Base-by-base conservation (phyloP, 2,329 filamentous ascomycete species). In the Sclerotinia spermophila region DNA sequence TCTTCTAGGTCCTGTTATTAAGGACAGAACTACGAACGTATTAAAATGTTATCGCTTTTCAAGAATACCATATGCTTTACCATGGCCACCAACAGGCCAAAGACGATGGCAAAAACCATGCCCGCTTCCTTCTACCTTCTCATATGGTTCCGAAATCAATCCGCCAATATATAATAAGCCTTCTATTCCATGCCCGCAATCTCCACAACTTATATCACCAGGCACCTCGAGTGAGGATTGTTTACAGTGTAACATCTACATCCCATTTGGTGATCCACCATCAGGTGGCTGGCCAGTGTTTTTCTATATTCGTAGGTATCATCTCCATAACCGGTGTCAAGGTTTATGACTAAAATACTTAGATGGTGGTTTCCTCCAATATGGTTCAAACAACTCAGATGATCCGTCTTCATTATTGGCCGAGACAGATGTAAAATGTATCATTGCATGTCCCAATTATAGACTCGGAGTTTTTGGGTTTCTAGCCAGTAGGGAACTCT, bases 381-480 rank as follows among this genome's bases (percentile, higher is more conserved):
- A 35, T 35, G 68, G 68, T 5, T 69, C 68, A 4, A 69, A 69
- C 27, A 65, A 65, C 21, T 69, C 17, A 27, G 42, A 55, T 21
- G 42, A 85, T 86, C 80, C 84, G 90, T 70, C 85, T 91, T 76
- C 87, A 89, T 73, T 85, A 83, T 0, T 87, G 86, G 44, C 89
- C 91, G 81, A 85, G 90, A 19, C 82, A 84, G 15, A 89, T 85
- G 80, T 81, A 84, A 10, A 80, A 81, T 81, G 91, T 68, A 81
- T 91, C 53, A 85, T 82, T 62, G 84, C 90, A 59, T 86, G 83
- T 78, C 85, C 89, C 77, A 86, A 86, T 79, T 88, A 91, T 55
- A 78, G 69, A n/a, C 53, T 73, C 11, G 72, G 72, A 59, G 80
- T 83, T 24, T 83, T 86, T 68, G 82, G 81, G 15, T 82, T 85